Evolutionary conservation across 225 moss, liverwort and hornwort genomes (phyloP), one percentile per base, ranked within the genome.

Genomic region (Antitrichia curtipendula): DNA sequence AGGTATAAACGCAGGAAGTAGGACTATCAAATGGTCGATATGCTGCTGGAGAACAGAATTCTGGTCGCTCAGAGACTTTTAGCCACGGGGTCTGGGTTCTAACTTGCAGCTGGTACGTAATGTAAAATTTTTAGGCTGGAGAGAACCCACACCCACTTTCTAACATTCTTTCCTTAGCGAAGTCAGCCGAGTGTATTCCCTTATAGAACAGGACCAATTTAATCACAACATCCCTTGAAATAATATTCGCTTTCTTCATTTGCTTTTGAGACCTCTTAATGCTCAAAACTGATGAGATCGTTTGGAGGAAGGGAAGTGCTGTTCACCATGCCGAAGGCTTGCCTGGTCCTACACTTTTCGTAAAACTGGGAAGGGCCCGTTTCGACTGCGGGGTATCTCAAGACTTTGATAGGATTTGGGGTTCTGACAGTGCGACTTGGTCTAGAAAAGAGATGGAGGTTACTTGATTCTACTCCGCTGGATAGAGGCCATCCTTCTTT

Each of bases 1-100:
- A 94, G 94, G 92, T 93, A 92, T 85, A 93, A 94, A 88, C 93
- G 94, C 81, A 91, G 93, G 85, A 84, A 94, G 88, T 92, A 93
- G 88, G 70, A 84, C 63, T 59, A 52, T 65, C 20, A 32, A 52
- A 58, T 59, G 82, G 78, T 65, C 64, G 75, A 76, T 50, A 69
- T 47, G 62, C 47, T 85, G 86, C 81, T 43, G 60, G 64, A 31
- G 68, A 84, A 63, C 52, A 70, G 15, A 88, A 45, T 68, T 82
- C 72, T 43, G 45, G 78, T 82, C 43, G 34, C 41, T 81, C 71
- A 23, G 50, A 82, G 27, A 53, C 66, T 58, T 24, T 8, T 62
- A 24, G 57, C 60, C 61, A 32, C 53, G 36, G 77, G 80, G 32
- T 88, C 58, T 57, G 80, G 54, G 61, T 20, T 81, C 81, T 22